Evolutionary conservation across 2,329 filamentous ascomycete species (phyloP).

Genomic region (Pseudogymnoascus sp.): DNA sequence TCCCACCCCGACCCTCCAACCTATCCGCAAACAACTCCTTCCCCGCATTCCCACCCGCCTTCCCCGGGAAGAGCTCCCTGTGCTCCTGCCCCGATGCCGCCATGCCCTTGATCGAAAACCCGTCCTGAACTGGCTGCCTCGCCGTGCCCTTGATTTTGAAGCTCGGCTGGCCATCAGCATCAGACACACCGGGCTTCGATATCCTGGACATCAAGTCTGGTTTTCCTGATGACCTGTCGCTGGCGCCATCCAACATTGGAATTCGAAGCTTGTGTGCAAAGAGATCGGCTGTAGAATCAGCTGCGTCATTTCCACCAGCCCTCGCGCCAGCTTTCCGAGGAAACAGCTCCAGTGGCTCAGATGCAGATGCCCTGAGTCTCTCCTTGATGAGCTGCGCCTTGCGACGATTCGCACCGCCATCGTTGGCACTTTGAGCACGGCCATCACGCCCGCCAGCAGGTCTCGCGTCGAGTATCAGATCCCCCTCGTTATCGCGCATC

Average conservation of each 20-base stretch:
- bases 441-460: conserved; percentile 16
- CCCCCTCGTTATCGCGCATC: conserved; percentile 30
- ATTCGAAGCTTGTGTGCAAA: conserved; percentile 42
- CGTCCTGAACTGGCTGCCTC: conserved; percentile 37
- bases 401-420: conserved; percentile 34
- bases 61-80: conserved; percentile 63
- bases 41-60: conserved; percentile 50
- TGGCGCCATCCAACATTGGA: conserved; percentile 40
- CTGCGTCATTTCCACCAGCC: conserved; percentile 44
- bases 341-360: conserved; percentile 44
- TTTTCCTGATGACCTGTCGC: conserved; percentile 21
- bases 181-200: conserved; percentile 8
- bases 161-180: conserved; percentile 28
- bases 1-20: conserved; percentile 48
- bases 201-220: conserved; percentile 20
- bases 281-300: conserved; percentile 45
- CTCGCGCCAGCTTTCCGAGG: conserved; percentile 39
- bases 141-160: conserved; percentile 56
- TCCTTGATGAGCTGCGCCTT: conserved; percentile 38
- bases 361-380: conserved; percentile 18
- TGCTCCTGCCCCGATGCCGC: conserved; percentile 46
- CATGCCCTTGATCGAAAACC: conserved; percentile 60
- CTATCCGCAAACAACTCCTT: conserved; percentile 63
- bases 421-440: conserved; percentile 14
- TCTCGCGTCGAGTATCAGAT: conserved; percentile 13